Percentiles rank a stretch among this genome's conserved stretches.
phyloP scores from a whole-genome alignment of 1,139 yeast genomes.

The Debaryomyces sp. region DNA sequence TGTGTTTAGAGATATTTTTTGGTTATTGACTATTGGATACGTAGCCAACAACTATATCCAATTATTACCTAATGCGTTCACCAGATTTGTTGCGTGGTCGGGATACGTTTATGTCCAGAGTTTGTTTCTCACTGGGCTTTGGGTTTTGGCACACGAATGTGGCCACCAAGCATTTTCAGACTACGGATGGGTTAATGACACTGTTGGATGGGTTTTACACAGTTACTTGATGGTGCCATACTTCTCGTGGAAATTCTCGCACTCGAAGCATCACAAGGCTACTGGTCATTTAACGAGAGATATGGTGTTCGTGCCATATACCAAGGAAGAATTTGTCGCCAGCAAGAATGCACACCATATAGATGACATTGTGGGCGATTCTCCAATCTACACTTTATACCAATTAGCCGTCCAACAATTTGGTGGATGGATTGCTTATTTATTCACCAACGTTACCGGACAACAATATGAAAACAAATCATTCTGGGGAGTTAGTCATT shows the following conservation, averaged over 20 bases:
- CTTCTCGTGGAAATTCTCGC: constrained; percentile 64
- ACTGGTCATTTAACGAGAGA: constrained; percentile 64
- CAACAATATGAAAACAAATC: constrained; percentile 45
- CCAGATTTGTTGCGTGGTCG: constrained; percentile 62
- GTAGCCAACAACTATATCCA: constrained; percentile 55
- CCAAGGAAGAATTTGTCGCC: constrained; percentile 47
- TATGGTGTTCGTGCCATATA: constrained; percentile 62
- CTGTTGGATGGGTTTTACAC: constrained; percentile 63
- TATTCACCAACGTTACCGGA: constrained; percentile 56
- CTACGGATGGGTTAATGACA: constrained; percentile 56
- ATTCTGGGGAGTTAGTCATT: constrained; percentile 42
- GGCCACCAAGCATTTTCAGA: constrained; percentile 67
- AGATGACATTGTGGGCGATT: constrained; percentile 54
- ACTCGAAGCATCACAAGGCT: constrained; percentile 65
- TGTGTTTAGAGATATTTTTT: constrained; percentile 57
- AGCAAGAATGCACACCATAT: constrained; percentile 30
- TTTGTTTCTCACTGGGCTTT: constrained; percentile 54
- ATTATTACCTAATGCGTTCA: constrained; percentile 40
- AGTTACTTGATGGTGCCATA: constrained; percentile 61
- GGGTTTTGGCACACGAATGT: constrained; percentile 70
- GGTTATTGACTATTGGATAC: constrained; percentile 45
- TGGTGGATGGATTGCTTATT: constrained; percentile 55
- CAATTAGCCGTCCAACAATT: constrained; percentile 53
- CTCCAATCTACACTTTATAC: constrained; percentile 53
- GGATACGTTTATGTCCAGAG: constrained; percentile 48